phyloP scores from a whole-genome alignment of 78 protist species.

The Dictyostelium capitatum region DNA sequence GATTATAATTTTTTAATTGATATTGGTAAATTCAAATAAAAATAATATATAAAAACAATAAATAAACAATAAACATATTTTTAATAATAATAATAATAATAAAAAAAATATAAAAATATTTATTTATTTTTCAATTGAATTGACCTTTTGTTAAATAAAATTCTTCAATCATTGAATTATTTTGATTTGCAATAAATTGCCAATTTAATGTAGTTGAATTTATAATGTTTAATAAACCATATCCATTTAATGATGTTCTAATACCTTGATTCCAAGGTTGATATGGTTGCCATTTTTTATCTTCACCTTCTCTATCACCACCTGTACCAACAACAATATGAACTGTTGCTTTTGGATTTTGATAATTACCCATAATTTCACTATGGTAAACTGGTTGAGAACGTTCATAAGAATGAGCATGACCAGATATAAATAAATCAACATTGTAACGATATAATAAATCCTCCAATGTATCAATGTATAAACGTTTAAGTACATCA shows the following conservation, averaged over 20 bases:
- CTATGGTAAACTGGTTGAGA: constrained; percentile 27
- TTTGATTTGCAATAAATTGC: constrained; percentile 19
- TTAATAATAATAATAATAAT: too few relatives aligned
- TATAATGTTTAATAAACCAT: constrained; percentile 2
- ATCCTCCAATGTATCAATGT: not conserved
- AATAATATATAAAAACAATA: too few relatives aligned
- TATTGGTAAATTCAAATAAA: too few relatives aligned
- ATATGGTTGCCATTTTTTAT: not conserved
- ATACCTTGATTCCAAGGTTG: constrained; percentile 29
- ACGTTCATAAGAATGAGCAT: constrained; percentile 38
- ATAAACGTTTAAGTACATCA: not conserved
- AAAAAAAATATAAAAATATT: too few relatives aligned
- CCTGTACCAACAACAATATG: constrained; percentile 47
- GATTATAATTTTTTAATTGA: not conserved
- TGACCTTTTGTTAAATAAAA: not conserved
- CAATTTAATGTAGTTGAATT: constrained; percentile 20
- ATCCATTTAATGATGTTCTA: constrained; percentile 18
- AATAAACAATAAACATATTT: too few relatives aligned
- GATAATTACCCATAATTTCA: not conserved
- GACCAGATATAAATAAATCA: constrained; percentile 46
- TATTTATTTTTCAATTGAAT: not conserved
- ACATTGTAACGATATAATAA: constrained; percentile 37
- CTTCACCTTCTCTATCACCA: constrained; percentile 41
- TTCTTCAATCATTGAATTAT: constrained; percentile 11
- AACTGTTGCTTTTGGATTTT: constrained; percentile 44